Evolutionary conservation across 1,139 yeast species (phyloP).

Genomic region (Lodderomyces pseudojiufengensis): DNA sequence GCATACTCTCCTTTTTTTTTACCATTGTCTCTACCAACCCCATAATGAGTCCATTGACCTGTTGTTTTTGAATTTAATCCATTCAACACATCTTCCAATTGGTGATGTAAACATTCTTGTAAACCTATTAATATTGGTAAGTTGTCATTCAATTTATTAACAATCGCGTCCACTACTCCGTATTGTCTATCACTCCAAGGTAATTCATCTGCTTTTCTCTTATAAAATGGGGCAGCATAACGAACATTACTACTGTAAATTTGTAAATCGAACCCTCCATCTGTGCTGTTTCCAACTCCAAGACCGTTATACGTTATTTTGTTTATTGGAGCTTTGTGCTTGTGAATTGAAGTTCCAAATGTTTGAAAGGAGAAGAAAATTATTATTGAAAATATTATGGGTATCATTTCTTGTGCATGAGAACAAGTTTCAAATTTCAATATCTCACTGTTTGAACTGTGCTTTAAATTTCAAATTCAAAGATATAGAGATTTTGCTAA

Average conservation of each 20-base stretch:
- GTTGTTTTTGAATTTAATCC: constrained; percentile 20
- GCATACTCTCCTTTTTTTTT: constrained; percentile 38
- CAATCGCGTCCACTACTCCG: constrained; percentile 25
- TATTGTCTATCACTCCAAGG: constrained; percentile 27
- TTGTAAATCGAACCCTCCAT: constrained; percentile 17
- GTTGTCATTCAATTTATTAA: constrained; percentile 18
- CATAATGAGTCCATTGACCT: constrained; percentile 33
- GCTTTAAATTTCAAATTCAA: too few relatives aligned
- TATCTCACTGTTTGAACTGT: too few relatives aligned
- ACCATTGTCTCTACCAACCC: constrained; percentile 48
- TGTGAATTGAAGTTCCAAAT: too few relatives aligned
- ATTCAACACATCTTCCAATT: constrained; percentile 24
- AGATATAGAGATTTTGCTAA: too few relatives aligned
- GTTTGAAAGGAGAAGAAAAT: too few relatives aligned
- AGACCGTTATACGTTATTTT: neutral
- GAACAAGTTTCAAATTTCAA: too few relatives aligned
- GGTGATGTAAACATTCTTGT: constrained; percentile 30
- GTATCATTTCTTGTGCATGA: too few relatives aligned
- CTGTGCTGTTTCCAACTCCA: neutral
- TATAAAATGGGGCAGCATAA: constrained; percentile 24
- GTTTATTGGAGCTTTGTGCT: too few relatives aligned
- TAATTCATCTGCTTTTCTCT: constrained; percentile 25
- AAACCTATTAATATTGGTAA: constrained; percentile 29
- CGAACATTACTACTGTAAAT: constrained; percentile 36
- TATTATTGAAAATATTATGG: too few relatives aligned